Conservation (phyloP, 495 filamentous ascomycete genomes). For the Terfezia claveryi region DNA sequence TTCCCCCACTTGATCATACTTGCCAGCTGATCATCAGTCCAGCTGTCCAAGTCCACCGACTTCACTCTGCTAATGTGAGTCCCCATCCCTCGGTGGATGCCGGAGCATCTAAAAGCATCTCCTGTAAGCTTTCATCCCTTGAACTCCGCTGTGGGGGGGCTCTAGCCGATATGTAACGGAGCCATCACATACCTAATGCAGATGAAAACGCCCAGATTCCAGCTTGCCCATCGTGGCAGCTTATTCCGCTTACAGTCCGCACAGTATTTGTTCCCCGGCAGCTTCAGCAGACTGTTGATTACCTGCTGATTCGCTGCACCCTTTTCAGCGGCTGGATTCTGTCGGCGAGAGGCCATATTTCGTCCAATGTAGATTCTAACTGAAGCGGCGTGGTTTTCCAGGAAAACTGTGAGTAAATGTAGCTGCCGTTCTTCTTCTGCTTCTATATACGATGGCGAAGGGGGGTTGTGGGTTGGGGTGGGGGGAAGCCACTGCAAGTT, state of each 20-base stretch:
- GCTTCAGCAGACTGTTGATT: constrained; percentile 78
- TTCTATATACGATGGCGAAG: too few relatives aligned
- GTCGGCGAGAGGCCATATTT: constrained; percentile 40
- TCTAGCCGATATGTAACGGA: not conserved
- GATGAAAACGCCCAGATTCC: constrained; percentile 88
- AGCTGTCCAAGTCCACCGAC: constrained; percentile 88
- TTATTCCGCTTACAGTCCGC: constrained; percentile 98
- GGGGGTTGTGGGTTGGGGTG: too few relatives aligned
- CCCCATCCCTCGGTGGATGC: constrained; percentile 95
- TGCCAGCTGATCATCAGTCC: constrained; percentile 93
- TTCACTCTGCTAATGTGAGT: constrained; percentile 97
- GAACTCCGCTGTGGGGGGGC: not conserved
- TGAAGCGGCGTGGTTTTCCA: too few relatives aligned
- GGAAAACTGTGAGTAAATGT: too few relatives aligned
- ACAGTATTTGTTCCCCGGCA: constrained; percentile 86
- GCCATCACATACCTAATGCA: constrained; percentile 48
- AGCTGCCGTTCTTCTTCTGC: too few relatives aligned
- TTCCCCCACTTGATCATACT: constrained; percentile 91
- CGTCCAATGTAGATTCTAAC: not conserved
- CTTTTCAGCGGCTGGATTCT: constrained; percentile 31
- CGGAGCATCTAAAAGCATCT: constrained; percentile 43
- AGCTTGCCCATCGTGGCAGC: constrained; percentile 94
- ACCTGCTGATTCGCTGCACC: constrained; percentile 73
- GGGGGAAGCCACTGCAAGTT: too few relatives aligned
- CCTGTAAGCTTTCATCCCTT: too few relatives aligned